These are phyloP conservation scores for Saccharomycopsis schoenii DNA, from an alignment of 805 yeast genomes.

Conservation along the genomic window DNA sequence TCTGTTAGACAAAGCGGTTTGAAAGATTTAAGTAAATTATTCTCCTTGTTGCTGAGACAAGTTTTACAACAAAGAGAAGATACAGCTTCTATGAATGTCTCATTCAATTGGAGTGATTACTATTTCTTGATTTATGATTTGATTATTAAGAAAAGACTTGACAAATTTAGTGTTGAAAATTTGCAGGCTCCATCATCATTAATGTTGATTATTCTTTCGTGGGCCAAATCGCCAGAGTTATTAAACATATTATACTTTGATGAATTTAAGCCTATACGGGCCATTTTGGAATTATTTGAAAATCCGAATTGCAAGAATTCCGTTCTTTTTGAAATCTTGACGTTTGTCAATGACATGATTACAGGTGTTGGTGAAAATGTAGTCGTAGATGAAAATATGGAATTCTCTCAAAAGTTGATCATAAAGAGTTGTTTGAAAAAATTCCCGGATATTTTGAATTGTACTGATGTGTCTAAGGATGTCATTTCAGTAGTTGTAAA, in stretches of 20 bases:
- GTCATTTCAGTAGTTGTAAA: slow-evolving; percentile 47
- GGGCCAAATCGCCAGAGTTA: slow-evolving; percentile 42
- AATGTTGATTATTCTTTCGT: slow-evolving; percentile 49
- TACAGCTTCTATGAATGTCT: not conserved
- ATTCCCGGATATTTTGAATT: slow-evolving; percentile 32
- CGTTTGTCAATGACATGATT: slow-evolving; percentile 35
- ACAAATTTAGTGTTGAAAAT: slow-evolving; percentile 63
- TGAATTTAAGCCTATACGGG: slow-evolving; percentile 41
- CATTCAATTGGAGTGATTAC: slow-evolving; percentile 46
- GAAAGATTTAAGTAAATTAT: slow-evolving; percentile 50
- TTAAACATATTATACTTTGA: slow-evolving; percentile 46
- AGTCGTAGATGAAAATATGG: not conserved
- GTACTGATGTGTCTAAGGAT: slow-evolving; percentile 27
- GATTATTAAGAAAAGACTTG: slow-evolving; percentile 57
- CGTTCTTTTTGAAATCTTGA: slow-evolving; percentile 39
- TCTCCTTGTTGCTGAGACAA: slow-evolving; percentile 27
- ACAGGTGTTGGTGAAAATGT: not conserved
- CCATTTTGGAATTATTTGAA: slow-evolving; percentile 46
- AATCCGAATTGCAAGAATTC: slow-evolving; percentile 54
- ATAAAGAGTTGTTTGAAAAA: slow-evolving; percentile 33
- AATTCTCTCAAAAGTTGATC: not conserved
- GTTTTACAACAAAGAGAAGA: not conserved
- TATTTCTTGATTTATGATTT: slow-evolving; percentile 40
- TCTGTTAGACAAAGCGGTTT: slow-evolving; percentile 57
- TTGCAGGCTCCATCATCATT: slow-evolving; percentile 76